A percentile compares a stretch with the other conserved stretches of the same genome.
These are phyloP conservation scores for Nephelium lappaceum DNA, from an alignment of 345 rosid species.

Conservation along the genomic window DNA sequence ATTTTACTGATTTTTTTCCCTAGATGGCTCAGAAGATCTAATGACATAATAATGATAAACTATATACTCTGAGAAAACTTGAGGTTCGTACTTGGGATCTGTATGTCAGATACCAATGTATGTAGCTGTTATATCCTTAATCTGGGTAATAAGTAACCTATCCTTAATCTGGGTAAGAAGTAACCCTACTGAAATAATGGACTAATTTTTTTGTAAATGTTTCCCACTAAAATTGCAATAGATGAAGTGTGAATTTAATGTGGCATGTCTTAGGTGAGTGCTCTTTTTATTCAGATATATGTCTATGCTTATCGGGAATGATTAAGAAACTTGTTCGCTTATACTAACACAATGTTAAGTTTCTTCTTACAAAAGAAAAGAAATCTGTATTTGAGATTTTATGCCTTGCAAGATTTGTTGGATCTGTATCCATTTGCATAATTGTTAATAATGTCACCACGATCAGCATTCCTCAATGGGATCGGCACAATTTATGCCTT, in stretches of 20 bases:
- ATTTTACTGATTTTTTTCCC: background rate
- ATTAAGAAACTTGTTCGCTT: background rate
- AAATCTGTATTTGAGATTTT: background rate
- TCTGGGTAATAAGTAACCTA: background rate
- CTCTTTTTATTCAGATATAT: background rate
- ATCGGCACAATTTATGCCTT: background rate
- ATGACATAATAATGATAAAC: background rate
- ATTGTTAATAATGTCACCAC: background rate
- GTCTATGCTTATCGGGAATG: background rate
- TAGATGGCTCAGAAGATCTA: background rate
- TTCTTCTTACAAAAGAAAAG: background rate
- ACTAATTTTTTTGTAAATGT: background rate
- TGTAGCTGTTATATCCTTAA: background rate
- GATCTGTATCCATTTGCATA: background rate
- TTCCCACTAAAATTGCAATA: background rate
- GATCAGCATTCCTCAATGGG: background rate
- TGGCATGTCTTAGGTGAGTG: background rate
- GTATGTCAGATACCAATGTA: background rate
- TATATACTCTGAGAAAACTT: background rate
- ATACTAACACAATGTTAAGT: background rate
- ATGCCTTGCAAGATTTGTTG: background rate
- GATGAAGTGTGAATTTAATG: conserved; percentile 1
- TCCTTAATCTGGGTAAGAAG: background rate
- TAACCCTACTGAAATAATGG: background rate
- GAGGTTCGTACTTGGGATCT: background rate